Evolutionary conservation across 805 yeast genomes (phyloP), one percentile per base, ranked within the genome.

Genomic region (Yamadazyma olivae): DNA sequence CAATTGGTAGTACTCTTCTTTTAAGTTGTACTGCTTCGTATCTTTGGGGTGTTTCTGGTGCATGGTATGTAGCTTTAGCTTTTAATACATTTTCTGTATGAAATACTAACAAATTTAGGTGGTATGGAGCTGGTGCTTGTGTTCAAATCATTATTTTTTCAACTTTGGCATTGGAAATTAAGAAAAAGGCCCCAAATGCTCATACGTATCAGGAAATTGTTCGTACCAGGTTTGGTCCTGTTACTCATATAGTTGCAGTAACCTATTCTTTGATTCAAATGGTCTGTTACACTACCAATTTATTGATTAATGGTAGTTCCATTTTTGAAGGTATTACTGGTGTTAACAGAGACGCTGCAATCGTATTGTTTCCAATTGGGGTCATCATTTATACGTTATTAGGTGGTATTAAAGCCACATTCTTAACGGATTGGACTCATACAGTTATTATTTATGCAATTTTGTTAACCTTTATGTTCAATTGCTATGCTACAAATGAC

Each of bases 391-490:
- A 84, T 59, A 83, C 91, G 2, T 58, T 83, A 35, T 79, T 82
- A 50, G 95, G 95, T 47, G 95, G 95, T 48, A 72, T 85, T 50
- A 83, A 81, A 52, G 89, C 95, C 2, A 84, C 93, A 3, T 83
- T 85, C 57, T 56, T 85, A 40, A 82, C 93, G 1, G 95, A 85
- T 56, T 85, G 80, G 54, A 68, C 75, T 38, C 95, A 85, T 59
- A 68, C 75, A 0, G 70, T 69, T 20, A 63, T 72, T 35, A 63
- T 72, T 30, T 68, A 63, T 40, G 44, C 62, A 17, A 57, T 70
- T 15, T 50, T 70, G 10, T 42, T 69, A 18, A 55, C 52, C 6
- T 40, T 37, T 27, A 36, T 40, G 41, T 40, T 37, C 32, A 37
- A 37, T 23, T 54, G 59, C 5, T 71, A 59, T 39, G 50, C 66